Evolutionary conservation across 2,329 filamentous ascomycete genomes (phyloP).

Genomic region (Colletotrichum camelliae): DNA sequence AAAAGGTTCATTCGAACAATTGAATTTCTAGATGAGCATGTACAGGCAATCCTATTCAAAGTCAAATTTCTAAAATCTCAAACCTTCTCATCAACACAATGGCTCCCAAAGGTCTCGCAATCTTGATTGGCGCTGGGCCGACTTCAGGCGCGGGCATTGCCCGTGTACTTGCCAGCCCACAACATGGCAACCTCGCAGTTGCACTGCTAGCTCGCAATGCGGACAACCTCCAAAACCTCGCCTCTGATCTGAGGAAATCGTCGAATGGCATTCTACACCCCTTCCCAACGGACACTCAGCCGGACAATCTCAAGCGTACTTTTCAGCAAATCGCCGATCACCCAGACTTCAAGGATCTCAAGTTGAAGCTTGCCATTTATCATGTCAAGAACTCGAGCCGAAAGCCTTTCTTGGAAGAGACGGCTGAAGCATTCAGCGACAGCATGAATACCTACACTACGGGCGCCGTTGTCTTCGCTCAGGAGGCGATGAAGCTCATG

Average conservation of each 20-base stretch:
- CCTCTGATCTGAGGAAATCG: conserved; percentile 43
- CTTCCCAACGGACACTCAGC: conserved; percentile 56
- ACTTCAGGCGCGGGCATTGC: conserved; percentile 61
- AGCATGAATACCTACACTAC: conserved; percentile 58
- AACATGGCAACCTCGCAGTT: conserved; percentile 59
- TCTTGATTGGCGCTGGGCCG: conserved; percentile 56
- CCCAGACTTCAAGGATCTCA: conserved; percentile 51
- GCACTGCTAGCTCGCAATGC: conserved; percentile 56
- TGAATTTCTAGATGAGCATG: background rate
- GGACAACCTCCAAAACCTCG: conserved; percentile 47
- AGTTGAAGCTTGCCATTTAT: conserved; percentile 58
- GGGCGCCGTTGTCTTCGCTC: conserved; percentile 60
- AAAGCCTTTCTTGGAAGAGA: conserved; percentile 61
- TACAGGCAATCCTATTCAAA: background rate
- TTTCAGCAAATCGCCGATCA: conserved; percentile 56
- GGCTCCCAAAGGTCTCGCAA: conserved; percentile 53
- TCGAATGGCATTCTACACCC: conserved; percentile 52
- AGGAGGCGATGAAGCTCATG: conserved; percentile 55
- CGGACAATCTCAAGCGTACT: conserved; percentile 48
- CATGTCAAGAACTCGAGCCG: conserved; percentile 60
- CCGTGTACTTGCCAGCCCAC: conserved; percentile 53
- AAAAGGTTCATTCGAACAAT: background rate
- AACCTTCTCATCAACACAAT: conserved; percentile 30
- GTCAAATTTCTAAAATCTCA: background rate
- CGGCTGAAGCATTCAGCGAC: conserved; percentile 51